Conservation (phyloP, 768 basidiomycete genomes). For the Termitomyces sp. region DNA sequence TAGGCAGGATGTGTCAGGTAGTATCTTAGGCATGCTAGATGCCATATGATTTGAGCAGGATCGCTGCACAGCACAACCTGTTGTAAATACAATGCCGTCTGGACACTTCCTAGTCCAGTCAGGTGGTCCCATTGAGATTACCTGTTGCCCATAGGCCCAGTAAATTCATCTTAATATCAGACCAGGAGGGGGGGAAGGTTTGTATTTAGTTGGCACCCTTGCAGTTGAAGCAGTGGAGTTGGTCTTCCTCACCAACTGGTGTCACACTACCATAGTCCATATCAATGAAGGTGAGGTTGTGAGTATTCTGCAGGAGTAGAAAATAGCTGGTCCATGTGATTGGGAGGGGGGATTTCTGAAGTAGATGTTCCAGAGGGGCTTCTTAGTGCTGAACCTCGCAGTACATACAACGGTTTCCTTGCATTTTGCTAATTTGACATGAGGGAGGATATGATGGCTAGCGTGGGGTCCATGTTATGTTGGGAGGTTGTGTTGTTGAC, state of each 20-base stretch:
- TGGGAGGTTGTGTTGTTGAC: accelerated
- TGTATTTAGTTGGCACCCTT: no score
- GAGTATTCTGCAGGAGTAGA: not conserved
- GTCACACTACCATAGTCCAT: no score
- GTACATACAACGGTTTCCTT: no score
- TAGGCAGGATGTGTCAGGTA: not conserved
- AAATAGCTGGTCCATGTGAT: not conserved
- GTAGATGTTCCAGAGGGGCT: not conserved
- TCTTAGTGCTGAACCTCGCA: no score
- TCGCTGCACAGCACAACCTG: no score
- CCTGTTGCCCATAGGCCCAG: not conserved
- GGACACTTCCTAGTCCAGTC: not conserved
- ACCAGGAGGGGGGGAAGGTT: not conserved
- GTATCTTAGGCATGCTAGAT: no score
- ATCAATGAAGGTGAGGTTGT: not conserved
- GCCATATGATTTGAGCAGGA: no score
- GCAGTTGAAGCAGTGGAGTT: not conserved
- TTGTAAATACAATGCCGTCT: not conserved
- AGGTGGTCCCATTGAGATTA: not conserved
- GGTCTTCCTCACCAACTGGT: no score
- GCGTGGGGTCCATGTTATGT: not conserved
- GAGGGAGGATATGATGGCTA: no score
- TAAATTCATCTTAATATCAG: not conserved
- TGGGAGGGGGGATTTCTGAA: no score
- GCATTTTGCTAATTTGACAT: no score